phyloP scores from a whole-genome alignment of 2,329 filamentous ascomycete genomes.

The Penicillium olsonii region DNA sequence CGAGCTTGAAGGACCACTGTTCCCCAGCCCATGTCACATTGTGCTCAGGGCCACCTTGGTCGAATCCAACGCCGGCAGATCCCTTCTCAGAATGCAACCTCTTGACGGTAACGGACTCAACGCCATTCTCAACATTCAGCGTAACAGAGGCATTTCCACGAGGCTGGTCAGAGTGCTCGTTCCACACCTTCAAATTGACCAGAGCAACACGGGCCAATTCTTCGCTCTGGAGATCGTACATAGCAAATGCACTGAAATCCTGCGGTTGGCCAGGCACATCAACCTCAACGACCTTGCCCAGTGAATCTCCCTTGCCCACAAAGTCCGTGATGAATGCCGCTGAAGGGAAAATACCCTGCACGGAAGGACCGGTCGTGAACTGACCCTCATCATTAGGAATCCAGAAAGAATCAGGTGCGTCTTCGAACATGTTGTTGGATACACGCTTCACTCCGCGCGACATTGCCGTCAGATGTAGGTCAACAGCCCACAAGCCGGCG shows the following conservation, averaged over 20 bases:
- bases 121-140: background rate
- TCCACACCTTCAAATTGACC: constrained; percentile 9
- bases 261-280: background rate
- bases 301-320: constrained; percentile 12
- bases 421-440: constrained; percentile 17
- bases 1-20: constrained; percentile 22
- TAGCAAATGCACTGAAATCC: constrained; percentile 10
- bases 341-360: constrained; percentile 17
- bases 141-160: constrained; percentile 1
- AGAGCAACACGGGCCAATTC: constrained; percentile 4
- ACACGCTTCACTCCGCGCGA: constrained; percentile 18
- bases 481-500: constrained; percentile 13
- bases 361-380: constrained; percentile 15
- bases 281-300: constrained; percentile 10
- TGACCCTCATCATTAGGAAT: constrained; percentile 9
- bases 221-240: constrained; percentile 5
- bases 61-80: constrained; percentile 19
- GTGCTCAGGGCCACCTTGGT: constrained; percentile 26
- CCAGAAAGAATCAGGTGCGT: constrained; percentile 18
- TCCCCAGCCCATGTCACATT: constrained; percentile 31
- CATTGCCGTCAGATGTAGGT: constrained; percentile 19
- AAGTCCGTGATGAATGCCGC: constrained; percentile 23
- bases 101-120: constrained; percentile 7
- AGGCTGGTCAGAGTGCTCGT: background rate
- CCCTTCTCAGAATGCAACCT: constrained; percentile 17